Base-by-base conservation (phyloP, 495 filamentous ascomycete genomes). In the Trichoderma gamsii region DNA sequence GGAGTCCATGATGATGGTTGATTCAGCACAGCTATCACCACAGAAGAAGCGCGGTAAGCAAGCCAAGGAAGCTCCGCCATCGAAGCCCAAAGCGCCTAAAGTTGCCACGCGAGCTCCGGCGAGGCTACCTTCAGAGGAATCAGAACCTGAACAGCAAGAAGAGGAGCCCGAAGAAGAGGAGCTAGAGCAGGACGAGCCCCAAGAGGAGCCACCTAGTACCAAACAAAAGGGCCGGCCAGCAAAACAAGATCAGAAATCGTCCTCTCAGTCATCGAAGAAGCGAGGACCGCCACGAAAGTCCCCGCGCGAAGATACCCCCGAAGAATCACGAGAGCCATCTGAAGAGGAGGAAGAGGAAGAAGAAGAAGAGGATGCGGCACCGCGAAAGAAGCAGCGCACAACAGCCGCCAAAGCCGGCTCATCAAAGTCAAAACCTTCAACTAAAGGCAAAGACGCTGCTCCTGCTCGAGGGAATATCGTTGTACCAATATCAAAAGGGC, bases 111-210 rank as follows among this genome's bases (percentile, higher is more conserved):
- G 56, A 15, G 56, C 56, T 61, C 56, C 21, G 9, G 44, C n/a
- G 21, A 35, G 27, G 32, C 4, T 29, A 66, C 65, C 25, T 29
- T 49, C 38, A 49, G 65, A 51, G 23, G 65, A 66, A 8, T 16
- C 16, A 52, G 65, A 56, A 4, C 44, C 41, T 23, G 41, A 64
- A n/a, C 43, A 67, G 3, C 25, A 8, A 21, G 56, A 64, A n/a
- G 56, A 63, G 44, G 66, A 46, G 32, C 11, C 51, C 41, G 52
- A 64, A 32, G 16, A 67, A 71, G 29, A 70, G 68, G 23, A 71
- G 43, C 15, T 25, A 15, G 66, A 67, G 5, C 59, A 71, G 18
- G 75, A 70, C 11, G 75, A 70, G 16, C 73, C 71, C 1, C 61
- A 63, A 35, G 69, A 71, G 12, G n/a, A 25, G n/a, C n/a, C 5